phyloP scores from a whole-genome alignment of 2,329 filamentous ascomycete species.

The Ceratocystis lukuohia region DNA sequence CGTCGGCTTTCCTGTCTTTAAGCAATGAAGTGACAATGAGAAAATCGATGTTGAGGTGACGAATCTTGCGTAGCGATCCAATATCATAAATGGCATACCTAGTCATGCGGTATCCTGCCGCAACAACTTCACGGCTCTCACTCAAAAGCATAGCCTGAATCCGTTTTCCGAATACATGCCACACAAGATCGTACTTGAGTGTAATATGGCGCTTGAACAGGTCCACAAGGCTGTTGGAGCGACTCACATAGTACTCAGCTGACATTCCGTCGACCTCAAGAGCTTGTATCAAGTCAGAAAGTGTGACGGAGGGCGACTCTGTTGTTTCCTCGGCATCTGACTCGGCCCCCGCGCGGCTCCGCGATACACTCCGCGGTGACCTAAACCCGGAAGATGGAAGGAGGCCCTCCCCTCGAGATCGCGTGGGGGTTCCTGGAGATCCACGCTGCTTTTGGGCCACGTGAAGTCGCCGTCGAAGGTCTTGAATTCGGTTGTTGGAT shows the following conservation, averaged over 20 bases:
- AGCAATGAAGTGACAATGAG: constrained; percentile 83
- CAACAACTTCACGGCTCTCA: constrained; percentile 89
- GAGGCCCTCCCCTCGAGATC: constrained; percentile 36
- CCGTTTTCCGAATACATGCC: constrained; percentile 84
- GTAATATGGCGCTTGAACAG: constrained; percentile 89
- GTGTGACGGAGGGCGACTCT: constrained; percentile 82
- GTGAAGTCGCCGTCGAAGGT: constrained; percentile 45
- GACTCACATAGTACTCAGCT: constrained; percentile 87
- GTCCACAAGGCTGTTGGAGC: constrained; percentile 85
- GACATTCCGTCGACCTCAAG: constrained; percentile 77
- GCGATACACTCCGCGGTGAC: constrained; percentile 44
- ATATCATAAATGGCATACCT: constrained; percentile 90
- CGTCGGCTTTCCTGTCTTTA: constrained; percentile 91
- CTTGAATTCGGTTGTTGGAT: constrained; percentile 61
- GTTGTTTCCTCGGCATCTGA: constrained; percentile 54
- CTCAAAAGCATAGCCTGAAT: constrained; percentile 95
- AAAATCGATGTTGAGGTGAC: constrained; percentile 78
- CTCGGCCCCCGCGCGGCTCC: constrained; percentile 41
- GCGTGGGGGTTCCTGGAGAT: constrained; percentile 38
- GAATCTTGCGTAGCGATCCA: constrained; percentile 76
- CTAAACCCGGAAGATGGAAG: constrained; percentile 37
- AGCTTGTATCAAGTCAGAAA: constrained; percentile 81
- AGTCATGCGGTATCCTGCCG: constrained; percentile 84
- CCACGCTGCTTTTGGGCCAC: constrained; percentile 42
- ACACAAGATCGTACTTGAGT: constrained; percentile 90